Conservation (phyloP, 176 grass and related monocot species). For the Juncus inflexus region DNA sequence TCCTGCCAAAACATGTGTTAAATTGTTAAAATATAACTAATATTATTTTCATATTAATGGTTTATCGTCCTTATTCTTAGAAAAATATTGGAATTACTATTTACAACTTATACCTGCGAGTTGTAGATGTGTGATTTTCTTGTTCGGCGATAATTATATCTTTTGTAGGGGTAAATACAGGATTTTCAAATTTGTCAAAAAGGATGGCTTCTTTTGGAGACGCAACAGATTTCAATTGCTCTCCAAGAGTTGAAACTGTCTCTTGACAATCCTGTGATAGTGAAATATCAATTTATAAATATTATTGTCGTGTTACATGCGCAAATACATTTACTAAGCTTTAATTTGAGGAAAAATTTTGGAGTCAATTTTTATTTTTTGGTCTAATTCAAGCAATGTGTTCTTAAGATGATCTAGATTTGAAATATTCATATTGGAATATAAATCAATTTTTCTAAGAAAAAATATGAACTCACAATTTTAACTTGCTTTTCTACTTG, state of each 20-base stretch:
- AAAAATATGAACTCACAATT: constrained; percentile 43
- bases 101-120: constrained; percentile 29
- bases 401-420: neutral
- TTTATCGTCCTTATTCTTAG: neutral
- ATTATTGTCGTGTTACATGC: neutral
- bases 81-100: constrained; percentile 4
- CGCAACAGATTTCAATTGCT: constrained; percentile 81
- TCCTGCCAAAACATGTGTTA: constrained; percentile 18
- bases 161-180: constrained; percentile 13
- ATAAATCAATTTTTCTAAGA: too few relatives aligned
- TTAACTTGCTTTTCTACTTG: constrained; percentile 48
- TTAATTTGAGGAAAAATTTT: neutral
- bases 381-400: neutral
- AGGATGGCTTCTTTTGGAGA: constrained; percentile 52
- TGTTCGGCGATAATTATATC: constrained; percentile 27
- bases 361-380: neutral
- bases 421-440: too few relatives aligned
- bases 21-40: neutral
- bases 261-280: constrained; percentile 51
- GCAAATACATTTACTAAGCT: neutral
- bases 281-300: neutral
- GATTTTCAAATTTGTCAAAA: constrained; percentile 42
- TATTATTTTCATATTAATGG: neutral
- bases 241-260: constrained; percentile 66
- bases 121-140: constrained; percentile 47